These are phyloP conservation scores for Populus davidiana DNA, from an alignment of 345 rosid species.

Conservation along the genomic window DNA sequence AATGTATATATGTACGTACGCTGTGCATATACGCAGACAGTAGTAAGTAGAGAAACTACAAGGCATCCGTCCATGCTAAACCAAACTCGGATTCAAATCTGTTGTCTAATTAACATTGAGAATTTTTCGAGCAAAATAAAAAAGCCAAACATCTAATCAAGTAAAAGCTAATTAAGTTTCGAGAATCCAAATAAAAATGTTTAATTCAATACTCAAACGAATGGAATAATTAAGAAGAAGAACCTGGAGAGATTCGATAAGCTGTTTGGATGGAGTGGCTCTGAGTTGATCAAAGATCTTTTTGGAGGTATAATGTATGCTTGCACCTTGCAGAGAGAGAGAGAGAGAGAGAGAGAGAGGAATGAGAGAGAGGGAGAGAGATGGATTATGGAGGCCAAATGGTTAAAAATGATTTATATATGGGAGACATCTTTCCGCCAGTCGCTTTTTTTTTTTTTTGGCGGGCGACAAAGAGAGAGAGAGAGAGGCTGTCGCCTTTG, in stretches of 20 bases:
- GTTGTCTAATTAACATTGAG: not conserved
- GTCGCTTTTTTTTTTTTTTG: not conserved
- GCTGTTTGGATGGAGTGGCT: not conserved
- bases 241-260: not conserved
- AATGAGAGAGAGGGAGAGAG: too few relatives aligned
- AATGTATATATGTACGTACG: not conserved
- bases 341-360: too few relatives aligned
- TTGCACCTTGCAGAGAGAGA: too few relatives aligned
- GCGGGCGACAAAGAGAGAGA: not conserved
- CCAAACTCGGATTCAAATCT: not conserved
- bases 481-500: constrained; percentile 1
- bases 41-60: not conserved
- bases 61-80: not conserved
- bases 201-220: not conserved
- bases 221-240: not conserved
- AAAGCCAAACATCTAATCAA: not conserved
- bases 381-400: too few relatives aligned
- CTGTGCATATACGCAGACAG: not conserved
- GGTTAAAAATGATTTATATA: not conserved
- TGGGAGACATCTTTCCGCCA: not conserved
- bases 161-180: not conserved
- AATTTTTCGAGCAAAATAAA: not conserved
- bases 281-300: not conserved
- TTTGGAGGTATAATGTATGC: too few relatives aligned
- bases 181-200: not conserved